Evolutionary conservation across 1,139 yeast species (phyloP).

Genomic region (Blastobotrys capitulatus): DNA sequence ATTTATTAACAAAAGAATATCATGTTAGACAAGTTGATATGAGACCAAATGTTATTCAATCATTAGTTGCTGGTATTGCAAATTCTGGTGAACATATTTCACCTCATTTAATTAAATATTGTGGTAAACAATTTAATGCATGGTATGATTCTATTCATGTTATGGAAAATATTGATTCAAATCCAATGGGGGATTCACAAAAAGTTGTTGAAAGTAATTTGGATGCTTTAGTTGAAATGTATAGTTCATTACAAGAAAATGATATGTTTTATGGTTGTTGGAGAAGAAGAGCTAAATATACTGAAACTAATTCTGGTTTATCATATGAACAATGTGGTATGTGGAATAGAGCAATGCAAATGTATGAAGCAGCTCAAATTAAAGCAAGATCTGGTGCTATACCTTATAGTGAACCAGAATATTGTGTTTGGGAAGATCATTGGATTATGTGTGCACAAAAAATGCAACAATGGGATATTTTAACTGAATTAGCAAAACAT

Average conservation of each 20-base stretch:
- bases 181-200: constrained; percentile 55
- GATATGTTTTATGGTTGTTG: constrained; percentile 98
- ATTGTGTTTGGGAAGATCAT: constrained; percentile 96
- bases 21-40: constrained; percentile 84
- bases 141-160: constrained; percentile 89
- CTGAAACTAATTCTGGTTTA: constrained; percentile 87
- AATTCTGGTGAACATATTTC: constrained; percentile 67
- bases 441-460: constrained; percentile 98
- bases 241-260: constrained; percentile 83
- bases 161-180: constrained; percentile 67
- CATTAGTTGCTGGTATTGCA: constrained; percentile 76
- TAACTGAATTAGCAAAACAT: constrained; percentile 94
- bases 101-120: constrained; percentile 86
- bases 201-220: constrained; percentile 80
- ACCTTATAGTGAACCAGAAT: constrained; percentile 94
- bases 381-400: constrained; percentile 93
- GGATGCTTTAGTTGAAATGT: constrained; percentile 87
- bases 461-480: constrained; percentile 95
- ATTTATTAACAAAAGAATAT: constrained; percentile 80
- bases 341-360: constrained; percentile 91
- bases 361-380: constrained; percentile 96
- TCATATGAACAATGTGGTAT: constrained; percentile 93
- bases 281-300: constrained; percentile 92
- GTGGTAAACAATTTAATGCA: constrained; percentile 81
- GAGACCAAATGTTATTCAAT: constrained; percentile 82